phyloP scores from a whole-genome alignment of 192 early-diverging fungal genomes.

The Pilaira anomala region DNA sequence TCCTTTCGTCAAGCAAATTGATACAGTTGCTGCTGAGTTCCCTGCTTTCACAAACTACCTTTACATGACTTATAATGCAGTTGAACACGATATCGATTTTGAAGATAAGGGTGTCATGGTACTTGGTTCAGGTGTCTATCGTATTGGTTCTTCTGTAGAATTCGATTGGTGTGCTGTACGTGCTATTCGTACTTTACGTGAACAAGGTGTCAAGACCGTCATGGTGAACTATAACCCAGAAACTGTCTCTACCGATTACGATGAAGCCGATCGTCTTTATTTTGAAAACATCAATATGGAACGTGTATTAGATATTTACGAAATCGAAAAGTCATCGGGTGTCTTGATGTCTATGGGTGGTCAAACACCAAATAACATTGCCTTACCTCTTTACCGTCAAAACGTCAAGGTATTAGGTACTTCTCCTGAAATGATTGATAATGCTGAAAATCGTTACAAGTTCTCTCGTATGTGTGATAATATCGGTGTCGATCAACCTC shows the following conservation, averaged over 20 bases:
- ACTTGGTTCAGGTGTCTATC: conserved; percentile 95
- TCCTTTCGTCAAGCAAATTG: conserved; percentile 99
- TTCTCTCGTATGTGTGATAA: conserved; percentile 96
- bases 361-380: conserved; percentile 98
- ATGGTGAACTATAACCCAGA: conserved; percentile 99
- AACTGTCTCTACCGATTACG: conserved; percentile 98
- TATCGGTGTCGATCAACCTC: conserved; percentile 95
- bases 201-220: conserved; percentile 85
- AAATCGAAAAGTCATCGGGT: conserved; percentile 80
- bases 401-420: conserved; percentile 94
- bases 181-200: conserved; percentile 89
- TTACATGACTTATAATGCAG: conserved; percentile 97
- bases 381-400: conserved; percentile 83
- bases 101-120: conserved; percentile 97
- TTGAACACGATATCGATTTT: conserved; percentile 88
- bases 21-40: conserved; percentile 98
- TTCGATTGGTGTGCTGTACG: conserved; percentile 99
- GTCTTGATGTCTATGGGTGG: conserved; percentile 97
- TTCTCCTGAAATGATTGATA: conserved; percentile 95
- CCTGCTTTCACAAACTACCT: conserved; percentile 98
- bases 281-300: conserved; percentile 95
- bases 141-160: conserved; percentile 97
- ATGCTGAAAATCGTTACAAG: conserved; percentile 96
- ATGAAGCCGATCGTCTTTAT: conserved; percentile 96
- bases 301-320: conserved; percentile 95